Evolutionary conservation across 2,329 filamentous ascomycete species (phyloP), one percentile per base, ranked within the genome.

Genomic region (Fusarium abutilonis): DNA sequence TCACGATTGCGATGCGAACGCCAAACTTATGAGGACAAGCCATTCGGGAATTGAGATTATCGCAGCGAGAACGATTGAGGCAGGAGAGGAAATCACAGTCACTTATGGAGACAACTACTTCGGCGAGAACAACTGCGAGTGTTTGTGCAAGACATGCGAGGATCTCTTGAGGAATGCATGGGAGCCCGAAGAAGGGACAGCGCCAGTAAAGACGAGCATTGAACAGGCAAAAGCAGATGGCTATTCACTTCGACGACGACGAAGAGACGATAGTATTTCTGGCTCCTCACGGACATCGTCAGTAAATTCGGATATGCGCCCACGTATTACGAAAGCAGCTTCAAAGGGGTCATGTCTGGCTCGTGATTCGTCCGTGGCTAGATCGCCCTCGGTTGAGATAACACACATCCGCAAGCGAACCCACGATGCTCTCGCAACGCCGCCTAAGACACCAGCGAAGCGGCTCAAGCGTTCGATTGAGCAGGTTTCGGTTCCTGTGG

Each of bases 51-150:
- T 99, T 79, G 91, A 96, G 72, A 93, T 99, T 53, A 86, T 96
- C 45, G 92, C 95, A 3, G 86, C 88, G 31, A 87, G 88, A 65
- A 84, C 93, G 56, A 98, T 99, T 60, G 85, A 89, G 10, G 81
- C 90, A 1, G 95, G 93, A 4, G 93, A 99, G 59, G 95, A 99
- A 75, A 96, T 99, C 57, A 99, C 95, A 0, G 95, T 99, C 0
- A 94, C 90, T 0, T 99, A 99, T 71, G 93, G 94, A 21, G 93
- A 96, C 15, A 93, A 92, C 72, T 99, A 99, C 75, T 99, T 99
- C 78, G 95, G 95, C 3, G 89, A 92, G 40, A 87, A 93, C 73
- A 99, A 99, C 68, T 93, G 93, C 75, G 95, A 99, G 73, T 99
- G 95, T 73, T 80, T 99, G 2, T 99, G 95, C 75, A 84, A 85